Percentiles rank a stretch among this genome's conserved stretches.
These are phyloP conservation scores for Phtheirospermum japonicum DNA, from an alignment of 257 asterid genomes.

Conservation along the genomic window DNA sequence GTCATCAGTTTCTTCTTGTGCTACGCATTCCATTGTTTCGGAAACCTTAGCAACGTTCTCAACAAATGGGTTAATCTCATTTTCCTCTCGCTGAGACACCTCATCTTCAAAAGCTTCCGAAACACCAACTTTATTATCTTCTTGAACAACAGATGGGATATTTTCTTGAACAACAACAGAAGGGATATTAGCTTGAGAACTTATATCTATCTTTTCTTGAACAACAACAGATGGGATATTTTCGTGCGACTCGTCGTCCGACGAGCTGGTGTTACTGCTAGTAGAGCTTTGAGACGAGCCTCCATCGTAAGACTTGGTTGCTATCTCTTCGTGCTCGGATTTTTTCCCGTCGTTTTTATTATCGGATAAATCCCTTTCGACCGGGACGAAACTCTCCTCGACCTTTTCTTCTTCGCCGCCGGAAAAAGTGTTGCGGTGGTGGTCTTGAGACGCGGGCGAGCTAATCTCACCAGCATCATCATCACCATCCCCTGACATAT, in stretches of 20 bases:
- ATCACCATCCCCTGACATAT: constrained; percentile 32
- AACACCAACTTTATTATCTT: background rate
- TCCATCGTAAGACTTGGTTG: constrained; percentile 36
- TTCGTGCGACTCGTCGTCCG: constrained; percentile 44
- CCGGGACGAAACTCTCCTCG: constrained; percentile 21
- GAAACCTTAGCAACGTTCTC: constrained; percentile 27
- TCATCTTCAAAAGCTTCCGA: background rate
- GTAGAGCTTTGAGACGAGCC: constrained; percentile 38
- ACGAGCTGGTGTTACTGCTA: constrained; percentile 36
- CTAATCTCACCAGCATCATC: constrained; percentile 26
- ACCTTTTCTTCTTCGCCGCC: constrained; percentile 30
- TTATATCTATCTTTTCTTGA: too few species aligned
- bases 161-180: constrained; percentile 22
- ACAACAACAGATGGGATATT: background rate
- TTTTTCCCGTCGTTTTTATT: constrained; percentile 14
- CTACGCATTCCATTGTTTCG: constrained; percentile 23
- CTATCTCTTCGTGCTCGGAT: constrained; percentile 33
- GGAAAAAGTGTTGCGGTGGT: constrained; percentile 21
- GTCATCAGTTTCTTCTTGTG: constrained; percentile 30
- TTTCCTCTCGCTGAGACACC: constrained; percentile 25
- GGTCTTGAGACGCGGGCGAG: constrained; percentile 36
- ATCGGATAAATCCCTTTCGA: constrained; percentile 24
- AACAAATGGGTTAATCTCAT: constrained; percentile 17
- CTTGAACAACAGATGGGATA: background rate
- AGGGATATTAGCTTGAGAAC: background rate